These are phyloP conservation scores for Thraustochytrium striatum DNA, from an alignment of 352 stramenopile genomes.

Conservation along the genomic window DNA sequence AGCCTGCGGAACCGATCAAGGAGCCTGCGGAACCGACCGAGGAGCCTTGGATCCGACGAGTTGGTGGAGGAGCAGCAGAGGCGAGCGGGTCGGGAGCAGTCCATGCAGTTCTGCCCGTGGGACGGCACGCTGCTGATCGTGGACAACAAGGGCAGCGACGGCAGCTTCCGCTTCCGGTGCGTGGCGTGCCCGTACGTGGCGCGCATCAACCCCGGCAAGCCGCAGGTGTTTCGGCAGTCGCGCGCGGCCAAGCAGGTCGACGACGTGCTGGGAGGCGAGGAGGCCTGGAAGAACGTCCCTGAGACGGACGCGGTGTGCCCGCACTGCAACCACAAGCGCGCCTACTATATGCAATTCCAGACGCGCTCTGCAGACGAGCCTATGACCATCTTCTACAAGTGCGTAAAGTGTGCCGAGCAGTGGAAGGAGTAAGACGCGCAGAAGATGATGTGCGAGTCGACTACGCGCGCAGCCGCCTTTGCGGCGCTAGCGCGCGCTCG, in stretches of 20 bases:
- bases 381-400: conserved; percentile 97
- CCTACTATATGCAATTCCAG: conserved; percentile 99
- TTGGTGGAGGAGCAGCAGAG: no score
- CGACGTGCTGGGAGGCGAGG: conserved; percentile 79
- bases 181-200: conserved; percentile 46
- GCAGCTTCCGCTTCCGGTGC: conserved; percentile 42
- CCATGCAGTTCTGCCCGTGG: conserved; percentile 83
- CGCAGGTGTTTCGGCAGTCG: not conserved
- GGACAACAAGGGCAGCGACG: conserved; percentile 58
- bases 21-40: no score
- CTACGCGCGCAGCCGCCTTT: no score
- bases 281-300: conserved; percentile 85
- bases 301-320: conserved; percentile 85
- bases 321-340: conserved; percentile 86
- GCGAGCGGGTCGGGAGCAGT: no score
- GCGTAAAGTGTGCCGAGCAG: conserved; percentile 31
- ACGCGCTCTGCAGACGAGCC: conserved; percentile 96
- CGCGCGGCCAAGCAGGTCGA: conserved; percentile 82
- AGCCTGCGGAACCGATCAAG: no score
- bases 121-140: conserved; percentile 82
- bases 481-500: no score
- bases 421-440: conserved; percentile 50
- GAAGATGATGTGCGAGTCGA: not conserved
- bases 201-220: not conserved
- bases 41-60: no score